phyloP scores from a whole-genome alignment of 352 stramenopile species.

The Globisporangium radiosum region DNA sequence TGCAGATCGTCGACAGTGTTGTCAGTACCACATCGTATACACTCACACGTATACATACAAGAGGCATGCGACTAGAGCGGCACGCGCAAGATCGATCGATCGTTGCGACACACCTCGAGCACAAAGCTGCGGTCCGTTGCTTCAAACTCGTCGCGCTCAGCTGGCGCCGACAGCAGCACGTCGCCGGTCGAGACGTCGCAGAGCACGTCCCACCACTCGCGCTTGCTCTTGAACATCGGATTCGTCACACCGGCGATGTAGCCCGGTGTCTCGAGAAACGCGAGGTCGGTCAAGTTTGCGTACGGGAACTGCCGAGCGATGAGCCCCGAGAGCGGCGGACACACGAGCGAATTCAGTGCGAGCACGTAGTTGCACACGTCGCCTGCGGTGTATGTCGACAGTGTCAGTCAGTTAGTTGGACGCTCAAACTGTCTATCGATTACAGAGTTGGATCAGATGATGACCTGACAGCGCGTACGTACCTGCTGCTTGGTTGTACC shows the following conservation, averaged over 20 bases:
- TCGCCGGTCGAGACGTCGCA: constrained; percentile 84
- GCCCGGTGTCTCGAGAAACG: constrained; percentile 73
- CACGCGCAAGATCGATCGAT: background rate
- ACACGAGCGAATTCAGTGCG: constrained; percentile 77
- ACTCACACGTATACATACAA: background rate
- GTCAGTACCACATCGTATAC: too few species aligned
- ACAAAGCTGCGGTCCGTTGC: constrained; percentile 61
- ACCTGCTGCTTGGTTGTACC: constrained; percentile 78
- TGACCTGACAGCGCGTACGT: background rate
- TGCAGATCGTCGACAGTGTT: too few species aligned
- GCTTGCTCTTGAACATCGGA: constrained; percentile 89
- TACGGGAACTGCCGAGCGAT: constrained; percentile 83
- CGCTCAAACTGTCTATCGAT: background rate
- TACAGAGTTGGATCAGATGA: background rate
- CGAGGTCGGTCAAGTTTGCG: constrained; percentile 85
- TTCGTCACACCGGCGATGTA: constrained; percentile 90
- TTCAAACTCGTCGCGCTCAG: constrained; percentile 77
- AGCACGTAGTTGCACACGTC: constrained; percentile 86
- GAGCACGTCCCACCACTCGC: constrained; percentile 89
- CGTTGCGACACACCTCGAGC: constrained; percentile 35
- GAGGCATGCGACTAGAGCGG: too few species aligned
- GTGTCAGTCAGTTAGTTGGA: background rate
- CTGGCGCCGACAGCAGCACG: constrained; percentile 45
- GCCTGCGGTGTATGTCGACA: constrained; percentile 12
- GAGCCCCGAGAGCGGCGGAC: constrained; percentile 69